Base-by-base conservation (phyloP, 805 yeast genomes). In the Hagleromyces aurorensis region DNA sequence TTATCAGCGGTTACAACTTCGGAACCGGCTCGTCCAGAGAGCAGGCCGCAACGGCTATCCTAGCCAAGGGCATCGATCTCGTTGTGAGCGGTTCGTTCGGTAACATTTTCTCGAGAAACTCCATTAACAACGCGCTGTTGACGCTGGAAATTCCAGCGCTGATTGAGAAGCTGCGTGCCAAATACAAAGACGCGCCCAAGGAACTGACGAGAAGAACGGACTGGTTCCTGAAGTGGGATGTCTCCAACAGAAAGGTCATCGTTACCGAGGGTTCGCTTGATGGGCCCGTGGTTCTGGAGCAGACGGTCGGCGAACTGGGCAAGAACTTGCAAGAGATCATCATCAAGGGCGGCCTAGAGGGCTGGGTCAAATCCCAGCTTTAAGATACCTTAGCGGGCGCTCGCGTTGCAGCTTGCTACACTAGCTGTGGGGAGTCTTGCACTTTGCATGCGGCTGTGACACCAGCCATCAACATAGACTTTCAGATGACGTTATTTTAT, bases 21-120 rank as follows among this genome's bases (percentile, higher is more conserved):
- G 99, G 99, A 46, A 91, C 98, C 7, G 98, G 99, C 26, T 87
- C 96, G 6, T 85, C 96, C 15, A 77, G 99, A 63, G 99, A 91
- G 58, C 99, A 91, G 64, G 99, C 99, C 3, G 98, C 98, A 19
- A 91, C 98, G n/a, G 87, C 94, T 13, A 80, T 91, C 36, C 68
- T 91, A 43, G 97, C 98, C 23, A 75, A 93, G 50, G 97, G 86
- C 42, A 85, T 91, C 70, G 75, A 76, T 44, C 66, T 91, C 43
- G 94, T 91, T 13, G 95, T 93, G 36, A 82, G 96, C 9, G 99
- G 99, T 19, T 89, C 97, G 1, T 91, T 91, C 53, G 95, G 96
- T 50, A 93, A 91, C 65, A 91, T 89, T 48, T 91, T 91, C 63
- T 79, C 87, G 33, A 75, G 99, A 65, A 91, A 91, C 67, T 77